Conservation (phyloP, 1,284 basidiomycete genomes). For the Ustilago curta region DNA sequence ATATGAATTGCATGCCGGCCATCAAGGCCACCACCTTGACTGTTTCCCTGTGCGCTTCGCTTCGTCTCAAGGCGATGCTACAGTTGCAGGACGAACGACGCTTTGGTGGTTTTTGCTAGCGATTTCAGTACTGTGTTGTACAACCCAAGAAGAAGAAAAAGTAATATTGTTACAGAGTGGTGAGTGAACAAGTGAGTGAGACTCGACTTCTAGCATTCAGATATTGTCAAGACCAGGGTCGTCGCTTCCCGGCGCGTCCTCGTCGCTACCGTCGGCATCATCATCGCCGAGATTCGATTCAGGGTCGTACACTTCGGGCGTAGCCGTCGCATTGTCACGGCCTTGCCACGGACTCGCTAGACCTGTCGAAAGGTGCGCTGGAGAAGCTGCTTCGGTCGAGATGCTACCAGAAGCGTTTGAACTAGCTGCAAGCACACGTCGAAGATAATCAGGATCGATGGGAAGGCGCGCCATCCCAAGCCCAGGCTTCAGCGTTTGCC, state of each 20-base stretch:
- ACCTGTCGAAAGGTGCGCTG: slow-evolving; percentile 1
- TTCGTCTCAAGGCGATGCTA: no score
- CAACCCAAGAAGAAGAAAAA: neutral
- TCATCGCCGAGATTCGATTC: slow-evolving; percentile 28
- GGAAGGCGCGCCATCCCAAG: slow-evolving; percentile 23
- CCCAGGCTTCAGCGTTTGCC: neutral
- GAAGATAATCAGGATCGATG: slow-evolving; percentile 27
- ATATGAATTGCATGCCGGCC: no score
- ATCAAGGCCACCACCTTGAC: no score
- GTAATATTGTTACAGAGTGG: slow-evolving; percentile 4
- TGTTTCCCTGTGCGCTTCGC: no score
- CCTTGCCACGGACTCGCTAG: slow-evolving; percentile 12
- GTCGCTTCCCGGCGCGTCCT: slow-evolving; percentile 51
- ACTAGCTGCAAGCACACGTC: slow-evolving; percentile 30
- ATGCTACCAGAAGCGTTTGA: slow-evolving; percentile 10
- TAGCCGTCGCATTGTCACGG: slow-evolving; percentile 9
- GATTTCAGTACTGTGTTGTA: neutral
- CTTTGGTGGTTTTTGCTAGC: no score
- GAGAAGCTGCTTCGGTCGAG: neutral
- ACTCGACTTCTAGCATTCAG: slow-evolving; percentile 6
- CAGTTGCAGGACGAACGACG: no score
- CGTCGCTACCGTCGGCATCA: slow-evolving; percentile 49
- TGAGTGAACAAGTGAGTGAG: neutral
- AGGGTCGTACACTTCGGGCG: slow-evolving; percentile 17
- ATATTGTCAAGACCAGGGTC: slow-evolving; percentile 40